Evolutionary conservation across 2,329 filamentous ascomycete species (phyloP), one percentile per base, ranked within the genome.

Genomic region (Aspergillus flavus): DNA sequence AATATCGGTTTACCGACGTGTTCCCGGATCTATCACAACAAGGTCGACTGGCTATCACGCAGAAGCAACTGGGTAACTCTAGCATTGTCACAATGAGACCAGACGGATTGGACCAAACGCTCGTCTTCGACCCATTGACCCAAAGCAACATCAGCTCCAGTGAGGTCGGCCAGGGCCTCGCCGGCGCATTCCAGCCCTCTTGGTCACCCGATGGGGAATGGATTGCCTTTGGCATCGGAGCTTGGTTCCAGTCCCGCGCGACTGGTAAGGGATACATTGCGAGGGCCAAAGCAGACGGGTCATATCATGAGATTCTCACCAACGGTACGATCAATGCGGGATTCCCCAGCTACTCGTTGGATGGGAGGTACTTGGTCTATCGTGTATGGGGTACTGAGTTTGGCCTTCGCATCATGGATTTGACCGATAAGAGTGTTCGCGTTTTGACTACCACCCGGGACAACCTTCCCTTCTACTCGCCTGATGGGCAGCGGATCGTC

Each of bases 1-100:
- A 81, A 6, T 81, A 81, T 63, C 75, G 77, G 23, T 79, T 79
- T 71, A 80, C 74, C 52, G 79, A 82, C 58, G 77, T 82, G 3
- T 81, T 82, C 68, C 79, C 80, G 0, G 68, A 74, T 52, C 64
- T 77, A 19, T 68, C 67, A 3, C 71, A 68, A 10, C 58, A 67
- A 2, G 66, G 73, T 39, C 68, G 64, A 1, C 67, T 80, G 0
- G 76, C 72, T 14, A 74, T 77, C 21, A 81, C 79, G 0, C 70
- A 77, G 61, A 81, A 80, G 63, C 76, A 80, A 61, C 71, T 79
- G 1, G 79, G 78, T 14, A 79, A 80, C 59, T 75, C 75, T 2
- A 79, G 77, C 11, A 69, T 81, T 34, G 70, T 78, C 3, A 72
- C 71, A 1, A 73, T 74, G 68, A 70, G 70, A 16, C 68, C 76